Conservation (phyloP, 306 rosid genomes). For the Abrus precatorius region DNA sequence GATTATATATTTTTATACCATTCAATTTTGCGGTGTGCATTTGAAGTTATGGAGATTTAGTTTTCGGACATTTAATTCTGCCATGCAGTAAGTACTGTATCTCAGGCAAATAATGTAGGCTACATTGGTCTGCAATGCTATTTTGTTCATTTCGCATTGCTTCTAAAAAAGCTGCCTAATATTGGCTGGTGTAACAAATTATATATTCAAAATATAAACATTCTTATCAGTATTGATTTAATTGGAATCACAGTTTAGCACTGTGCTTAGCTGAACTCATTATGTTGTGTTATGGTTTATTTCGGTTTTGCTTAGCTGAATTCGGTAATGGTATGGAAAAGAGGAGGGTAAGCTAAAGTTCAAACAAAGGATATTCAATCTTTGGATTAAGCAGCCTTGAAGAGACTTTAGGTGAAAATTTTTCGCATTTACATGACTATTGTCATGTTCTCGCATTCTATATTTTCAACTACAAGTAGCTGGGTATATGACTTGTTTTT, state of each 20-base stretch:
- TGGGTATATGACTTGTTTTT: neutral
- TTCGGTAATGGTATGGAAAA: too few species aligned
- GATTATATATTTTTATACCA: constrained; percentile 33
- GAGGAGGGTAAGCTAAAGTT: neutral
- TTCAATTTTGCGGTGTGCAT: constrained; percentile 47
- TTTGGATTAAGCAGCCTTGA: neutral
- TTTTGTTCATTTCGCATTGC: constrained; percentile 57
- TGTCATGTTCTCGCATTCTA: neutral
- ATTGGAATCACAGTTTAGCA: neutral
- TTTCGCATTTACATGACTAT: neutral
- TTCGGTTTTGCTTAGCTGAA: constrained; percentile 10
- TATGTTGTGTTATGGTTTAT: neutral
- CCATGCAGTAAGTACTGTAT: constrained; percentile 52
- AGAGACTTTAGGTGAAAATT: neutral
- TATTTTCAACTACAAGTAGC: neutral
- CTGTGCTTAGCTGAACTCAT: constrained; percentile 1
- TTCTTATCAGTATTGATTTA: constrained; percentile 34
- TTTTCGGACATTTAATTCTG: constrained; percentile 43
- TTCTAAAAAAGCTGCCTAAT: constrained; percentile 49
- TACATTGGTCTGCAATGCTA: constrained; percentile 59
- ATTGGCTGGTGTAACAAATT: constrained; percentile 56
- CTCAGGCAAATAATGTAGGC: constrained; percentile 67
- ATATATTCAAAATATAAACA: constrained; percentile 42
- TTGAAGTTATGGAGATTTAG: constrained; percentile 52
- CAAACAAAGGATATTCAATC: neutral